phyloP scores from a whole-genome alignment of 345 rosid species.

The Adansonia digitata region DNA sequence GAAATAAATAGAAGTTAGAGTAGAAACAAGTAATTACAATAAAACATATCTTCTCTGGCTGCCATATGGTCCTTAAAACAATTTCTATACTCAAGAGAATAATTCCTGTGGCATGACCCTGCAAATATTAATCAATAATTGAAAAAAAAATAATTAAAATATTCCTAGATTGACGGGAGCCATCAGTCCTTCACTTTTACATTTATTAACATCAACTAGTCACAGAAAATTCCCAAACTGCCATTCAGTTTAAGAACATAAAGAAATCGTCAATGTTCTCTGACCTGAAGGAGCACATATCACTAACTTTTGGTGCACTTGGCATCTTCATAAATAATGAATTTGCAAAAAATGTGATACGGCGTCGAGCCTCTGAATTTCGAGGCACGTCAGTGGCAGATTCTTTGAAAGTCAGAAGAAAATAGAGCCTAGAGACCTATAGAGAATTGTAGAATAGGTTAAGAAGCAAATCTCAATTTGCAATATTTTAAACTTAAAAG shows the following conservation, averaged over 20 bases:
- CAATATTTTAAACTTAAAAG: neutral
- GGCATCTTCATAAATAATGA: slow-evolving; percentile 96
- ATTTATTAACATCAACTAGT: neutral
- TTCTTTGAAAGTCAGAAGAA: slow-evolving; percentile 89
- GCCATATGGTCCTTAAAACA: neutral
- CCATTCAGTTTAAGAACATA: neutral
- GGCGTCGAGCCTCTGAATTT: slow-evolving; percentile 94
- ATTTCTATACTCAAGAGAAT: neutral
- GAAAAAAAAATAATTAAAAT: neutral
- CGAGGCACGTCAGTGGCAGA: slow-evolving; percentile 90
- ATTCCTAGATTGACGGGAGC: neutral
- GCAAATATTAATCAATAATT: neutral
- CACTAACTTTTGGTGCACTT: slow-evolving; percentile 73
- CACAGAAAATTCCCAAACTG: neutral
- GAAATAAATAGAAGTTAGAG: slow-evolving; percentile 22
- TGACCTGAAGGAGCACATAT: slow-evolving; percentile 89
- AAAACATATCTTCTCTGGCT: neutral
- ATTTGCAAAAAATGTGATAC: slow-evolving; percentile 95
- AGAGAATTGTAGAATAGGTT: slow-evolving; percentile 11
- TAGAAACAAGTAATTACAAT: neutral
- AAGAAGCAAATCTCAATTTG: slow-evolving; percentile 8
- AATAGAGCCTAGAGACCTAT: slow-evolving; percentile 67
- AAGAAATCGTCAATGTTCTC: slow-evolving; percentile 2
- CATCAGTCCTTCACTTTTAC: neutral
- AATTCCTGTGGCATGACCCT: neutral